Conservation (phyloP, 495 filamentous ascomycete genomes). For the Elaphomyces granulatus region DNA sequence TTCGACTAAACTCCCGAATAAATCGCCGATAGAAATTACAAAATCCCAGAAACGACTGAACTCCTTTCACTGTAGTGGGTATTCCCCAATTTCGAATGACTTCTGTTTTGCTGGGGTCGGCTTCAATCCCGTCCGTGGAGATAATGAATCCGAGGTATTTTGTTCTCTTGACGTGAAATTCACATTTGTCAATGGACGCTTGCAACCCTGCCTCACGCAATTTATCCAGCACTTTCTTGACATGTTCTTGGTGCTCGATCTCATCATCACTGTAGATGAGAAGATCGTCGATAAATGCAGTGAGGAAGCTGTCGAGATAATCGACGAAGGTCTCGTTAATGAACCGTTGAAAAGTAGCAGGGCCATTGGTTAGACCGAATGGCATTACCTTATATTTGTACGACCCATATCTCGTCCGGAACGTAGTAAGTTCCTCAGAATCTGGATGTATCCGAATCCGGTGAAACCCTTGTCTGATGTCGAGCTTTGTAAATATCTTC, state of each 20-base stretch:
- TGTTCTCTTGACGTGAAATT: slow-evolving; percentile 12
- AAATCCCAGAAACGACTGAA: slow-evolving; percentile 19
- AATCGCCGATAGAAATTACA: slow-evolving; percentile 23
- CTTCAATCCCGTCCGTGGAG: slow-evolving; percentile 6
- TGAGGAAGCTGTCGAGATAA: slow-evolving; percentile 13
- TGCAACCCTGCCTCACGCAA: slow-evolving; percentile 7
- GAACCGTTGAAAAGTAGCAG: slow-evolving; percentile 17
- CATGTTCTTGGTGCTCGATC: slow-evolving; percentile 12
- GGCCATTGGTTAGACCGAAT: slow-evolving; percentile 16
- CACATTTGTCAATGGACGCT: slow-evolving; percentile 13
- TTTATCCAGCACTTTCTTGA: slow-evolving; percentile 7
- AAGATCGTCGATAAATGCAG: slow-evolving; percentile 22
- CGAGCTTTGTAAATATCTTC: slow-evolving; percentile 31
- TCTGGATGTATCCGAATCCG: slow-evolving; percentile 15
- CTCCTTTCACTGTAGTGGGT: slow-evolving; percentile 8
- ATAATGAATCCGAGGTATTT: slow-evolving; percentile 17
- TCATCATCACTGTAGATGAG: slow-evolving; percentile 19
- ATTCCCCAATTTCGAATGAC: slow-evolving; percentile 10
- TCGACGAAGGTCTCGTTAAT: slow-evolving; percentile 15
- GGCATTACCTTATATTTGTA: slow-evolving; percentile 22
- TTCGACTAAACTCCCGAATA: slow-evolving; percentile 14
- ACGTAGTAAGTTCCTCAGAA: slow-evolving; percentile 16
- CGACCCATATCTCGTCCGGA: slow-evolving; percentile 13
- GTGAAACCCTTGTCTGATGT: slow-evolving; percentile 29
- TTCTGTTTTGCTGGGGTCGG: slow-evolving; percentile 11